Evolutionary conservation across 306 rosid species (phyloP), one percentile per base, ranked within the genome.

Genomic region (Cyamopsis tetragonoloba): DNA sequence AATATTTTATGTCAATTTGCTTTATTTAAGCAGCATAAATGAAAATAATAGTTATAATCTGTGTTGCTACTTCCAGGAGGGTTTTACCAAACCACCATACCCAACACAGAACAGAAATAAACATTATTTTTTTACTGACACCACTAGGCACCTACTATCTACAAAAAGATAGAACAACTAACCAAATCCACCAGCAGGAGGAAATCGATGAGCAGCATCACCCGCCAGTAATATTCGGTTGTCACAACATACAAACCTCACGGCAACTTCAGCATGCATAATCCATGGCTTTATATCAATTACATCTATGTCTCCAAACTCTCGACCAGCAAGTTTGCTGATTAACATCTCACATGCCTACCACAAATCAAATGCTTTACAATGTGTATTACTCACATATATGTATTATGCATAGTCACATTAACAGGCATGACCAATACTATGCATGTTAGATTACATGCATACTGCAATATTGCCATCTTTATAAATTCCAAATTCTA

Each of bases 111-210:
- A 12, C 19, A 26, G n/a, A n/a, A n/a, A n/a, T n/a, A n/a, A n/a
- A n/a, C n/a, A n/a, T n/a, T n/a, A n/a, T n/a, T 51, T 44, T 66
- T 14, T 35, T 6, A 44, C 35, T 17, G 35, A 44, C 19, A 60
- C 38, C 10, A 68, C 14, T 15, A 19, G 74, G 59, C 35, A 44
- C 63, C 56, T 70, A 26, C 24, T 24, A 34, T 64, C 31, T 28
- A 66, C 76, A 60, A 13, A 60, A 66, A 59, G 72, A 75, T 51
- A 39, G 24, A 79, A 58, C 23, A 63, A 82, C 96, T 81, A 23
- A 90, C 98, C 98, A 83, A 93, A 93, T 70, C 98, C 98, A 75
- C 98, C 98, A 27, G 98, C 98, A 56, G 98, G 98, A 58, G 98
- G 98, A 79, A 93, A 93, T 57, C 90, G 88, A 82, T 93, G 97